Evolutionary conservation across 1,284 basidiomycete species (phyloP).

Genomic region (Stereum hirsutum): DNA sequence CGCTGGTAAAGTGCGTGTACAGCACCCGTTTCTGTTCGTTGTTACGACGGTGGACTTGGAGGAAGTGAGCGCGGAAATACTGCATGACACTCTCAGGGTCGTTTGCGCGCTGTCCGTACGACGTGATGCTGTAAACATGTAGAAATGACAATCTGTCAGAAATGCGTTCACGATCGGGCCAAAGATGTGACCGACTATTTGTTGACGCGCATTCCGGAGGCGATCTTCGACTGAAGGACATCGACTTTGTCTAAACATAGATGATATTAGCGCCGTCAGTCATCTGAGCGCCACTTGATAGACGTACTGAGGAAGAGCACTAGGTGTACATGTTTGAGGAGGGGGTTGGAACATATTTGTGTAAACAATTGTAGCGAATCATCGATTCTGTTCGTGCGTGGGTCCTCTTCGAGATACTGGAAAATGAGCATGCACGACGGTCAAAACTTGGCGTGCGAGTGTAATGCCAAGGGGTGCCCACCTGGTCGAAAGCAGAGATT

Average conservation of each 20-base stretch:
- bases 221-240: constrained; percentile 60
- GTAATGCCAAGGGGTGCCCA: constrained; percentile 17
- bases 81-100: constrained; percentile 72
- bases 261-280: constrained; percentile 7
- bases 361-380: constrained; percentile 79
- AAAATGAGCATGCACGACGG: background rate
- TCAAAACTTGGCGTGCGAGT: background rate
- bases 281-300: too few relatives aligned
- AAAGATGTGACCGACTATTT: constrained; percentile 56
- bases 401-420: constrained; percentile 78
- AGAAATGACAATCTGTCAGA: background rate
- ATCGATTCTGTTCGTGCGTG: constrained; percentile 72
- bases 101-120: constrained; percentile 70
- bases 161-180: too few relatives aligned
- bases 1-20: constrained; percentile 73
- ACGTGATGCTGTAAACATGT: constrained; percentile 52
- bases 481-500: constrained; percentile 82
- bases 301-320: constrained; percentile 70
- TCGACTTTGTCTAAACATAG: constrained; percentile 62
- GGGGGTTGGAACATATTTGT: constrained; percentile 70
- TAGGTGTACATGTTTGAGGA: constrained; percentile 70
- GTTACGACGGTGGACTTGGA: constrained; percentile 70
- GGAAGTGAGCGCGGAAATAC: constrained; percentile 78
- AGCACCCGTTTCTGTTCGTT: constrained; percentile 71
- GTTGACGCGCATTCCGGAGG: constrained; percentile 53